phyloP scores from a whole-genome alignment of 148 eudicot genomes.

The Chenopodium suecicum region DNA sequence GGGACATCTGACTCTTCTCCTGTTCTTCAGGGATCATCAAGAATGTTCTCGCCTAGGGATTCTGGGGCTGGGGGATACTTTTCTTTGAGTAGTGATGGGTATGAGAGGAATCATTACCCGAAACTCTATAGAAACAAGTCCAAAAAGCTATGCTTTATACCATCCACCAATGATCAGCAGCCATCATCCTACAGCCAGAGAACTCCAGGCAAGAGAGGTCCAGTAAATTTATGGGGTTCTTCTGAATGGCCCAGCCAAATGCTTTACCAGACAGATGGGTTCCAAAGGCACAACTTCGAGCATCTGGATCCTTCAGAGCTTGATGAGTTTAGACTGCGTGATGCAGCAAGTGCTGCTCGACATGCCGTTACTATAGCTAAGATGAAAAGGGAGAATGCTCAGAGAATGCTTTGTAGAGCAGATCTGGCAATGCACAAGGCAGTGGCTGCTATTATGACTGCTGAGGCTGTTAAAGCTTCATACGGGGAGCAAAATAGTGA shows the following conservation, averaged over 20 bases:
- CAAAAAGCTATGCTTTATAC: constrained; percentile 42
- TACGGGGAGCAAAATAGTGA: constrained; percentile 30
- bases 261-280: constrained; percentile 41
- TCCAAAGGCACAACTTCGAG: constrained; percentile 40
- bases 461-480: constrained; percentile 73
- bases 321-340: constrained; percentile 79
- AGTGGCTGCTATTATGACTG: constrained; percentile 73
- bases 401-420: constrained; percentile 70
- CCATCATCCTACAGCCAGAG: constrained; percentile 42
- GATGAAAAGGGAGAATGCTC: constrained; percentile 80
- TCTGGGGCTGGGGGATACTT: constrained; percentile 45
- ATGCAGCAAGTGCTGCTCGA: constrained; percentile 77
- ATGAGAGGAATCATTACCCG: constrained; percentile 56
- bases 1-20: constrained; percentile 71
- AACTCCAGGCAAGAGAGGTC: constrained; percentile 41
- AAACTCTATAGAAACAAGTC: constrained; percentile 56
- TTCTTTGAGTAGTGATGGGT: constrained; percentile 46
- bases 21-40: constrained; percentile 47
- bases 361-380: constrained; percentile 71
- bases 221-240: constrained; percentile 38
- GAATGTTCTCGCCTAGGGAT: constrained; percentile 59
- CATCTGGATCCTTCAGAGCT: constrained; percentile 64
- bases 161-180: constrained; percentile 38
- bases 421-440: constrained; percentile 93
- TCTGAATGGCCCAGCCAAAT: constrained; percentile 53